phyloP scores from a whole-genome alignment of 441 rosid species.

The Metrosideros polymorpha region DNA sequence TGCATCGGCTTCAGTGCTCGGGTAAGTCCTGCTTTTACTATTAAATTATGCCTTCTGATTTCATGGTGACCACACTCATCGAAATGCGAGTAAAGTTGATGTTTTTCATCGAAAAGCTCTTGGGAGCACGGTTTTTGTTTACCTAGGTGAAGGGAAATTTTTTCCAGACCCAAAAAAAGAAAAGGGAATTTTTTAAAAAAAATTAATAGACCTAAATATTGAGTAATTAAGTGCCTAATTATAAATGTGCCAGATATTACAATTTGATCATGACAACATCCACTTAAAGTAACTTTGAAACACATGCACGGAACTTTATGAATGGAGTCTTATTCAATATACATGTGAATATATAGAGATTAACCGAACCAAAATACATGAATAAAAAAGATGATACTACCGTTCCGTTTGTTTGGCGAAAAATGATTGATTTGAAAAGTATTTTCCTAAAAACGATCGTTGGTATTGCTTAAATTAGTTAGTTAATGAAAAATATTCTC shows the following conservation, averaged over 20 bases:
- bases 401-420: not conserved
- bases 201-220: not conserved
- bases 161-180: too few relatives aligned
- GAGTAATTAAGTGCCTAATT: not conserved
- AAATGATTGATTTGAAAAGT: too few relatives aligned
- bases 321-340: not conserved
- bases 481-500: not conserved
- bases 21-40: not conserved
- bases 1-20: not conserved
- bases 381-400: not conserved
- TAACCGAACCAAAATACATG: not conserved
- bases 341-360: not conserved
- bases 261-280: not conserved
- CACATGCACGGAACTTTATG: not conserved
- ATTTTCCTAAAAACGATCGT: not conserved
- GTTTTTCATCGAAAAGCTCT: not conserved
- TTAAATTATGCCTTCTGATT: not conserved
- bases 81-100: not conserved
- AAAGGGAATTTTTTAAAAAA: too few relatives aligned
- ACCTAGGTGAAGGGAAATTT: not conserved
- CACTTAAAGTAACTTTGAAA: not conserved
- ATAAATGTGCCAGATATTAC: not conserved
- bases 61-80: not conserved
- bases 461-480: not conserved
- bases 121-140: not conserved